Percentiles rank a stretch among this genome's conserved stretches.
Conservation (phyloP, 805 yeast genomes). For the Komagataella pseudopastoris region DNA sequence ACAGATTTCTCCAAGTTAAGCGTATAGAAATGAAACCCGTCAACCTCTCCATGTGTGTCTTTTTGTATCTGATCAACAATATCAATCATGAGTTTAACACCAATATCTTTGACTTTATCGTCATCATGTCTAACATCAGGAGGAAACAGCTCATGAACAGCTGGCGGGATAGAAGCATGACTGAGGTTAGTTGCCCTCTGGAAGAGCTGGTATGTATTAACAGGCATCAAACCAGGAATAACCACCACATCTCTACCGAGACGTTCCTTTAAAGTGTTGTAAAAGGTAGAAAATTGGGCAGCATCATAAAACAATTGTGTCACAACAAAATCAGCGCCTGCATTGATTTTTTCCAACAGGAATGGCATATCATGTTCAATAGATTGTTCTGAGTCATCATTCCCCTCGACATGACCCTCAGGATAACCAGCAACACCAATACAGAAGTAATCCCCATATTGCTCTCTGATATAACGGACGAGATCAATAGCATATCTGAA, state of each 20-base stretch:
- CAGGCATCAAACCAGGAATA: slow-evolving; percentile 87
- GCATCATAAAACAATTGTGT: slow-evolving; percentile 88
- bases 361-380: slow-evolving; percentile 61
- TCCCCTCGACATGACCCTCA: slow-evolving; percentile 91
- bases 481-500: slow-evolving; percentile 78
- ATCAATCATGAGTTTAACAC: slow-evolving; percentile 59
- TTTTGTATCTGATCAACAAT: slow-evolving; percentile 44
- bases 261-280: slow-evolving; percentile 30
- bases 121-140: slow-evolving; percentile 53
- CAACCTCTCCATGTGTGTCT: slow-evolving; percentile 42
- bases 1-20: slow-evolving; percentile 86
- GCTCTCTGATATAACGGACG: slow-evolving; percentile 59
- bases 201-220: slow-evolving; percentile 71
- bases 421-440: slow-evolving; percentile 97
- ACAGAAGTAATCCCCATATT: slow-evolving; percentile 74
- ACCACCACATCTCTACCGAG: slow-evolving; percentile 36
- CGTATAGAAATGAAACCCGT: slow-evolving; percentile 87
- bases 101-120: slow-evolving; percentile 67
- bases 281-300: slow-evolving; percentile 60
- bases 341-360: slow-evolving; percentile 72
- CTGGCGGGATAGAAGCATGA: slow-evolving; percentile 68
- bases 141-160: slow-evolving; percentile 40
- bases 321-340: slow-evolving; percentile 90
- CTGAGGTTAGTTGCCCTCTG: slow-evolving; percentile 81
- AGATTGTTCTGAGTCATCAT: slow-evolving; percentile 52